These are phyloP conservation scores for Gnetum montanum DNA, from an alignment of 75 land plant species.

Conservation along the genomic window DNA sequence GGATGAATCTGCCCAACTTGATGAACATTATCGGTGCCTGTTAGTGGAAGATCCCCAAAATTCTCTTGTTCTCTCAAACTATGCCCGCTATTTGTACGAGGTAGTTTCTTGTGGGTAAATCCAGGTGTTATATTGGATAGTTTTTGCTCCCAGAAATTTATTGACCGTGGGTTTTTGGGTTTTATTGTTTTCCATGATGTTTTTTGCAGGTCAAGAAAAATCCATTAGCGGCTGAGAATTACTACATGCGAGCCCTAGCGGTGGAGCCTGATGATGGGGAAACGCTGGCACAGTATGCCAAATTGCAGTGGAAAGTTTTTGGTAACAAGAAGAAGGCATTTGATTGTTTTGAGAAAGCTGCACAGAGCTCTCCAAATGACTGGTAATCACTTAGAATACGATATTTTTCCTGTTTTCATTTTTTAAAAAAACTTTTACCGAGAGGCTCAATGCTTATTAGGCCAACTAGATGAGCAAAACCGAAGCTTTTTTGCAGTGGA, in stretches of 20 bases:
- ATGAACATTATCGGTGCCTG: slow-evolving; percentile 40
- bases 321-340: slow-evolving; percentile 35
- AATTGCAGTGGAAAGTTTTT: slow-evolving; percentile 52
- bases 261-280: slow-evolving; percentile 51
- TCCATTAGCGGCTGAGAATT: slow-evolving; percentile 39
- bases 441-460: no score
- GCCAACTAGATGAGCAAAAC: no score
- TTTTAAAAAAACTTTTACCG: no score
- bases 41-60: slow-evolving; percentile 37
- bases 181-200: not conserved
- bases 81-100: slow-evolving; percentile 48
- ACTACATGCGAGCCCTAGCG: slow-evolving; percentile 36
- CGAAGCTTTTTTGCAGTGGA: no score
- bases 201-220: slow-evolving; percentile 22
- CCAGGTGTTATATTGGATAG: not conserved
- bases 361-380: slow-evolving; percentile 41
- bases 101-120: slow-evolving; percentile 9
- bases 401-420: no score
- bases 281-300: slow-evolving; percentile 41
- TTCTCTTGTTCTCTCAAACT: slow-evolving; percentile 40
- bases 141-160: not conserved
- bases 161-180: not conserved
- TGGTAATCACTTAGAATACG: no score
- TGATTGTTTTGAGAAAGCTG: slow-evolving; percentile 44
- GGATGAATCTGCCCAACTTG: slow-evolving; percentile 11